phyloP scores from a whole-genome alignment of 139 green algal genomes.

The Haematococcus sp. region DNA sequence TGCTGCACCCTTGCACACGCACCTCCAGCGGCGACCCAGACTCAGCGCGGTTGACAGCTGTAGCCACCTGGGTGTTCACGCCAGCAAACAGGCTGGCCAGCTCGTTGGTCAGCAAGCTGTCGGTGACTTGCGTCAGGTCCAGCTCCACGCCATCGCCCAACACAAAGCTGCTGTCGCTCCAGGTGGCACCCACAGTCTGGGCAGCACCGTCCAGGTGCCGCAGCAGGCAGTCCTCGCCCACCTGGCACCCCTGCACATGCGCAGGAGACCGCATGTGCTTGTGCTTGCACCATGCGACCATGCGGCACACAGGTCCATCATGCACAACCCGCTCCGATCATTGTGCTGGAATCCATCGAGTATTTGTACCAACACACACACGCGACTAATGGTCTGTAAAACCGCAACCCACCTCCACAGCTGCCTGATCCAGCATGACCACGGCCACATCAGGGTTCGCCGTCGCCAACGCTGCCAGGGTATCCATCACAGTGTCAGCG shows the following conservation, averaged over 20 bases:
- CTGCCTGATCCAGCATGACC: slow-evolving; percentile 10
- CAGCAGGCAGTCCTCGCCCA: slow-evolving; percentile 3
- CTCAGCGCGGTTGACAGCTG: background rate
- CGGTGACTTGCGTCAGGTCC: slow-evolving; percentile 11
- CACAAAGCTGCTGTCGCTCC: background rate
- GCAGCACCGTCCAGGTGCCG: background rate
- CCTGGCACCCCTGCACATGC: slow-evolving; percentile 13
- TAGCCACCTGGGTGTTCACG: background rate
- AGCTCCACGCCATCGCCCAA: slow-evolving; percentile 12
- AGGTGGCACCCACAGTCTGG: background rate
- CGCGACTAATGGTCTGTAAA: no score
- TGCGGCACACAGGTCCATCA: no score
- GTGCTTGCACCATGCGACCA: no score
- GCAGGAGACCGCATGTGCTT: no score
- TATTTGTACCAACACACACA: no score
- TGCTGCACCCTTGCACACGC: no score
- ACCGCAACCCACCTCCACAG: slow-evolving; percentile 18
- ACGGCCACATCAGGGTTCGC: slow-evolving; percentile 13
- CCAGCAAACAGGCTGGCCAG: slow-evolving; percentile 22
- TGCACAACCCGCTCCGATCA: no score
- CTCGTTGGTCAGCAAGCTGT: slow-evolving; percentile 26
- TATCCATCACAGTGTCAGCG: slow-evolving; percentile 1
- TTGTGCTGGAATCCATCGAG: no score
- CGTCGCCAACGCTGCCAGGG: background rate
- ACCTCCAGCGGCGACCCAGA: background rate